phyloP scores from a whole-genome alignment of 169 alveolate species.

The Toxoplasma gondii region DNA sequence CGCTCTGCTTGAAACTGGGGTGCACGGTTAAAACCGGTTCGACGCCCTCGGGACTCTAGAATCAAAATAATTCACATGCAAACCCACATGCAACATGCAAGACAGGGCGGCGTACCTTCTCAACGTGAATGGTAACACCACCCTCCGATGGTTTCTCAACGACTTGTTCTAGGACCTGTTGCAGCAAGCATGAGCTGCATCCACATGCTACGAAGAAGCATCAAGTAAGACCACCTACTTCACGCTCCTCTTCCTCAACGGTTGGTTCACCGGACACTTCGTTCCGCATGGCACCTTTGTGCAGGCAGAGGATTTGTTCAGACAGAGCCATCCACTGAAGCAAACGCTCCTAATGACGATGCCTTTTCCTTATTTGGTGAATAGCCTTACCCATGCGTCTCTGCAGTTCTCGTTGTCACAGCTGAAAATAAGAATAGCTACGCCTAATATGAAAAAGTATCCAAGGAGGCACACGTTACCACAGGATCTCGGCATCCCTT shows the following conservation, averaged over 20 bases:
- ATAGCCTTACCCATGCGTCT: slow-evolving; percentile 65
- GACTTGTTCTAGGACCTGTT: slow-evolving; percentile 66
- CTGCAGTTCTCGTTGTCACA: slow-evolving; percentile 63
- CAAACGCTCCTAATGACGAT: neutral
- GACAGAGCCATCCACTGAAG: slow-evolving; percentile 64
- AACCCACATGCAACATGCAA: neutral
- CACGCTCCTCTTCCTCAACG: slow-evolving; percentile 60
- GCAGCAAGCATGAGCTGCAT: neutral
- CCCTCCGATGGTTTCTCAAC: slow-evolving; percentile 59
- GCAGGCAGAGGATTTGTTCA: slow-evolving; percentile 66
- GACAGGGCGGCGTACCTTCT: slow-evolving; percentile 27
- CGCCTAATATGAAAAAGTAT: neutral
- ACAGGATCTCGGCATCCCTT: slow-evolving; percentile 38
- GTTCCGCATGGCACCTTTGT: slow-evolving; percentile 67
- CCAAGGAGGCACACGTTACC: neutral
- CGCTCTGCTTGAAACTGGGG: slow-evolving; percentile 27
- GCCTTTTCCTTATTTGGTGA: too few relatives aligned
- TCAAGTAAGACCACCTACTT: neutral
- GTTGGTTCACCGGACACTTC: slow-evolving; percentile 70
- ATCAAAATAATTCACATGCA: neutral
- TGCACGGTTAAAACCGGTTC: neutral
- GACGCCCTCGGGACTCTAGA: slow-evolving; percentile 13
- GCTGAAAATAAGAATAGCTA: neutral
- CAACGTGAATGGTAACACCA: slow-evolving; percentile 62
- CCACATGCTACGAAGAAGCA: neutral